Base-by-base conservation (phyloP, 2,329 filamentous ascomycete species). In the Plenodomus lindquistii region DNA sequence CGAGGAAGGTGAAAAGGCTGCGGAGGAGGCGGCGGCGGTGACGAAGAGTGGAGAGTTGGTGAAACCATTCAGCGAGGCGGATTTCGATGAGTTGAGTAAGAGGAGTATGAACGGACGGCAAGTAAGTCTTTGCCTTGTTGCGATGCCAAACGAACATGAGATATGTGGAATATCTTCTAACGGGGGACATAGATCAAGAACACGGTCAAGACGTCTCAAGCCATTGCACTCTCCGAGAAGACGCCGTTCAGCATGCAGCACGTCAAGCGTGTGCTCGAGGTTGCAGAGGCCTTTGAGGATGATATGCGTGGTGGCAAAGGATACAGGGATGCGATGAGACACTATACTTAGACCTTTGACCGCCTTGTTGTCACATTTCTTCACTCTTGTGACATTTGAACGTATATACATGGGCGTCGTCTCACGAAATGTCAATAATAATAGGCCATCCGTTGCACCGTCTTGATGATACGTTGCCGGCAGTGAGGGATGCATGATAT, bases 311-410 rank as follows among this genome's bases (percentile, higher is more conserved):
- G 91, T 4, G 90, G 90, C 0, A 79, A 82, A 0, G 90, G 90
- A 0, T 95, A 90, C 60, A 77, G 88, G 57, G 90, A 94, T 67
- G 89, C 89, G 0, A 93, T 94, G 90, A 81, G 87, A 57, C 89
- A 86, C 64, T 94, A 94, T 60, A 86, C 82, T 48, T 86, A 72
- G 54, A 36, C 13, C 1, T 5, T 10, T 4, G 7, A 16, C 4
- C 18, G 15, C 4, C 10, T 18, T 7, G 37, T 42, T 29, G 24
- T 39, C 11, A n/a, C n/a, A n/a, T n/a, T n/a, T n/a, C n/a, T n/a
- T n/a, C n/a, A n/a, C n/a, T n/a, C n/a, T n/a, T n/a, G n/a, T n/a
- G n/a, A n/a, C n/a, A n/a, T n/a, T n/a, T n/a, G n/a, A n/a, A n/a
- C n/a, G n/a, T n/a, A n/a, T n/a, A n/a, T n/a, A n/a, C n/a, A n/a